Conservation (phyloP, 169 alveolate genomes). For the Cryptosporidium canis region DNA sequence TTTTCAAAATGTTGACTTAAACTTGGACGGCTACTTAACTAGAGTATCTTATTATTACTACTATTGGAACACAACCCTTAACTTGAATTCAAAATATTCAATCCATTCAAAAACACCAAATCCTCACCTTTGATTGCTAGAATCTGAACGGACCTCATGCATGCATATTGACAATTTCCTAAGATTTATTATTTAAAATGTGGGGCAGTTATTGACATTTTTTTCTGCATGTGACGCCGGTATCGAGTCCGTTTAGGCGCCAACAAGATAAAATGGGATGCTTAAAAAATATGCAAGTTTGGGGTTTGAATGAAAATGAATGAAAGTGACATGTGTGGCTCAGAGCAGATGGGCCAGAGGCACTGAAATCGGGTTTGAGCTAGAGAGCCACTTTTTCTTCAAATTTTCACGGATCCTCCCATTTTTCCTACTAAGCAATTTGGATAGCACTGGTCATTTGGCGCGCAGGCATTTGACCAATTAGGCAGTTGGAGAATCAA, state of each 20-base stretch:
- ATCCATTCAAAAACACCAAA: background rate
- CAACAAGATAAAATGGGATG: background rate
- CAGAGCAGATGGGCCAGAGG: no score
- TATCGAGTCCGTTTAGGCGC: slow-evolving; percentile 39
- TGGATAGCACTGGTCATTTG: background rate
- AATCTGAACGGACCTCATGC: background rate
- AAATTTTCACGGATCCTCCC: no score
- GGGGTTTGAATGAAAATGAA: no score
- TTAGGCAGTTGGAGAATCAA: background rate
- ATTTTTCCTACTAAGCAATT: no score
- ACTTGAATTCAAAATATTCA: background rate
- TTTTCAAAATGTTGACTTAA: no score
- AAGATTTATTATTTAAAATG: background rate
- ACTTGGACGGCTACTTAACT: background rate
- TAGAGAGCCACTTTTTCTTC: no score
- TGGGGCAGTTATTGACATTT: slow-evolving; percentile 38
- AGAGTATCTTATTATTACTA: background rate
- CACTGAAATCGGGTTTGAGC: no score
- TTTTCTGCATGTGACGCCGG: slow-evolving; percentile 57
- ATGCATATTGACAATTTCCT: background rate
- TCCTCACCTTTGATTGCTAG: background rate
- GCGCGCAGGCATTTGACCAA: background rate
- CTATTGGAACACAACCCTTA: background rate
- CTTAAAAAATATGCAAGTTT: background rate
- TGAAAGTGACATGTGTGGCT: no score